Conservation (phyloP, 805 yeast species). For the Henningerozyma blattae region DNA sequence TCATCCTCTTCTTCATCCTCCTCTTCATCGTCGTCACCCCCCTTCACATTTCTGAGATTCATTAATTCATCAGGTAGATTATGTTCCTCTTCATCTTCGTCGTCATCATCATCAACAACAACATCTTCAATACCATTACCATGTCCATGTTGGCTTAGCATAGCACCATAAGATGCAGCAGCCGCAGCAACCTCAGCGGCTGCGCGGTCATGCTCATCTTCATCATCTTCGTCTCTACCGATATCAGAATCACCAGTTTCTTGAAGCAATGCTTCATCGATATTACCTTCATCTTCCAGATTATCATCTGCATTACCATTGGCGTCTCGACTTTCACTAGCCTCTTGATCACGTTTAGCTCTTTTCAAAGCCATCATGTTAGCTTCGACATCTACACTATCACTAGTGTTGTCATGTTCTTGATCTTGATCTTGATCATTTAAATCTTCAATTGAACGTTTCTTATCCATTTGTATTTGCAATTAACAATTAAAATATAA, state of each 20-base stretch:
- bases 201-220: conserved; percentile 5
- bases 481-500: too few relatives aligned
- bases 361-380: too few relatives aligned
- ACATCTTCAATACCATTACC: conserved; percentile 1
- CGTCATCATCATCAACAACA: conserved; percentile 4
- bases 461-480: too few relatives aligned
- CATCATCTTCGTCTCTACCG: conserved; percentile 1
- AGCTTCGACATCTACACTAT: too few relatives aligned
- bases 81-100: conserved; percentile 1
- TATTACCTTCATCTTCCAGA: conserved; percentile 15
- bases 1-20: too few relatives aligned
- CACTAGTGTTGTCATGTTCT: too few relatives aligned
- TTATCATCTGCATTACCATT: conserved; percentile 4
- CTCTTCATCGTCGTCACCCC: conserved; percentile 6
- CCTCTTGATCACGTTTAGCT: too few relatives aligned
- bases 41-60: conserved; percentile 1
- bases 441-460: too few relatives aligned
- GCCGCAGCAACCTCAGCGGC: conserved; percentile 19
- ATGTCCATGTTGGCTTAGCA: conserved; percentile 7
- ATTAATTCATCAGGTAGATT: not conserved
- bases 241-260: conserved; percentile 1
- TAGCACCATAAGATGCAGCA: conserved; percentile 16
- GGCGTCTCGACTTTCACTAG: conserved; percentile 9
- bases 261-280: conserved; percentile 20
- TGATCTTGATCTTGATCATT: too few relatives aligned